A percentile compares a stretch with the other conserved stretches of the same genome.
Evolutionary conservation across 371 early-diverging fungal species (phyloP).

Genomic region (Coemansia sp.): DNA sequence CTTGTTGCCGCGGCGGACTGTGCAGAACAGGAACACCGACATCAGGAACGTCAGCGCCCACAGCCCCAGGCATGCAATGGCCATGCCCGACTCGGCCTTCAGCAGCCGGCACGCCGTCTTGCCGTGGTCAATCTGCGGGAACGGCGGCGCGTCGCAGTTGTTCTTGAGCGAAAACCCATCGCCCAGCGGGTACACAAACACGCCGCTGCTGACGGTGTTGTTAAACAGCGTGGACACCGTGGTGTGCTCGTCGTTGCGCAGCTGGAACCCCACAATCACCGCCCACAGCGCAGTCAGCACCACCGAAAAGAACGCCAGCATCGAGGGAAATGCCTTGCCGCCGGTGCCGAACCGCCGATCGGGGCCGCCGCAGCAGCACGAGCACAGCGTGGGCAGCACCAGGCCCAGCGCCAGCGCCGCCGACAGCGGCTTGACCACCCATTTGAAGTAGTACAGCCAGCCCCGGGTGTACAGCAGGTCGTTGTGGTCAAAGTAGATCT

Average conservation of each 20-base stretch:
- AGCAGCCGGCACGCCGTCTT: constrained; percentile 39
- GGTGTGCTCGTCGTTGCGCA: constrained; percentile 32
- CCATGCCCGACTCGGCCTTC: constrained; percentile 35
- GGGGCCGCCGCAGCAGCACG: constrained; percentile 47
- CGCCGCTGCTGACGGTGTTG: constrained; percentile 6
- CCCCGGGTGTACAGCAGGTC: constrained; percentile 42
- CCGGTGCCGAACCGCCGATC: constrained; percentile 11
- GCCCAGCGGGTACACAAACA: constrained; percentile 44
- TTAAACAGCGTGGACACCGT: constrained; percentile 8
- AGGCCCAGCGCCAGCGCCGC: constrained; percentile 24
- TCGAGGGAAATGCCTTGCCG: constrained; percentile 22
- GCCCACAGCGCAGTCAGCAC: constrained; percentile 43
- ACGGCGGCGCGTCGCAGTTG: constrained; percentile 38
- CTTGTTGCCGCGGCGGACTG: constrained; percentile 20
- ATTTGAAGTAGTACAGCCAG: constrained; percentile 51
- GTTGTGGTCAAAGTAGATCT: constrained; percentile 39
- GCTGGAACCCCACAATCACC: constrained; percentile 39
- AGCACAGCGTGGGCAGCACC: constrained; percentile 34
- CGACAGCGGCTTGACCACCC: constrained; percentile 48
- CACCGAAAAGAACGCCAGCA: constrained; percentile 36
- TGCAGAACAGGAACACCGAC: constrained; percentile 38
- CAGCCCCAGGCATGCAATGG: constrained; percentile 39
- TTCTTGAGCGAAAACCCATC: constrained; percentile 48
- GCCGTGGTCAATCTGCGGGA: constrained; percentile 34
- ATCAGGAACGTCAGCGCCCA: constrained; percentile 36